Conservation (phyloP, 1,139 yeast species). For the Dujonia santamariae region DNA sequence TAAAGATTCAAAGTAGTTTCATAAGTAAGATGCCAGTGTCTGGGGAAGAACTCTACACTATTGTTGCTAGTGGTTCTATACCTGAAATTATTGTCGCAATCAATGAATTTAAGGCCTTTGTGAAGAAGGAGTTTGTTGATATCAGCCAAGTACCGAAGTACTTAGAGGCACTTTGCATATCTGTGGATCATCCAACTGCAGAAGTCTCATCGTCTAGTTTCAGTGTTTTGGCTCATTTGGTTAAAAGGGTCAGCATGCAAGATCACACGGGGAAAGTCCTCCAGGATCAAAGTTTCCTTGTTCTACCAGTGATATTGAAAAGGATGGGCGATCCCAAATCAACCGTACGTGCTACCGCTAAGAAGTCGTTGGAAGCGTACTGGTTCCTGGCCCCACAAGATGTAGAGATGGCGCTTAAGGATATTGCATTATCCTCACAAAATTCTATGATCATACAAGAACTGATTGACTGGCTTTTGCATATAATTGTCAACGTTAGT, state of each 20-base stretch:
- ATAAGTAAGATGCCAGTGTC: conserved; percentile 7
- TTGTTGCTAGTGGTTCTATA: conserved; percentile 14
- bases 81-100: conserved; percentile 37
- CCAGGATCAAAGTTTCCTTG: conserved; percentile 43
- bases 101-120: conserved; percentile 59
- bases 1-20: too few relatives aligned
- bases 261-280: conserved; percentile 48
- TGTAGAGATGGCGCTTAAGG: conserved; percentile 49
- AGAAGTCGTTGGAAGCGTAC: conserved; percentile 58
- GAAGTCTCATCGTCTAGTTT: conserved; percentile 52
- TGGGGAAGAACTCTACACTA: conserved; percentile 7
- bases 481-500: conserved; percentile 27
- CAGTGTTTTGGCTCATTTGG: conserved; percentile 69
- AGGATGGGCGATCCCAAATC: conserved; percentile 49
- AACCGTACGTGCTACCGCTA: conserved; percentile 44
- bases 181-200: conserved; percentile 38
- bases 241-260: conserved; percentile 75
- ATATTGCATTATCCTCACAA: conserved; percentile 48
- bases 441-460: conserved; percentile 42
- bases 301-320: conserved; percentile 57
- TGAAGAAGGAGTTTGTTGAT: conserved; percentile 64
- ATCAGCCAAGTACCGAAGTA: conserved; percentile 51
- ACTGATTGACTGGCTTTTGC: conserved; percentile 31
- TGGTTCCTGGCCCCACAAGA: conserved; percentile 63
- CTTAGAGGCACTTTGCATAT: conserved; percentile 53